Conservation (phyloP, 768 basidiomycete species). For the Rhodocollybia butyracea region DNA sequence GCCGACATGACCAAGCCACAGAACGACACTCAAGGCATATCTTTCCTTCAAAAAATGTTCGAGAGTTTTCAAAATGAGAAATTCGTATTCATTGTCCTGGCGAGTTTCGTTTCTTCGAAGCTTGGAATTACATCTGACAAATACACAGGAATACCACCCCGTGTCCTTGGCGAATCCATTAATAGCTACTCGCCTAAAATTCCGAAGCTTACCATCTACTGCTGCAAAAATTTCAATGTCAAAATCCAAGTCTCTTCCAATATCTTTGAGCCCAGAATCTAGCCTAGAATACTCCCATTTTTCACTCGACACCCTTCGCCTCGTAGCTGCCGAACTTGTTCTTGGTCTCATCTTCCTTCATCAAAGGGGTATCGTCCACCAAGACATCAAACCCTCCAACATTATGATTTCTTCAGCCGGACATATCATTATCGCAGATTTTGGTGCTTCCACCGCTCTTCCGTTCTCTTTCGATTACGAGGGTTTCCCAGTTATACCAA, state of each 20-base stretch:
- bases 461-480: slow-evolving; percentile 5
- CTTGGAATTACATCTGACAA: not conserved
- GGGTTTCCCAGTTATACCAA: slow-evolving; percentile 2
- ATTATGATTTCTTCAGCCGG: slow-evolving; percentile 50
- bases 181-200: slow-evolving; percentile 23
- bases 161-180: slow-evolving; percentile 25
- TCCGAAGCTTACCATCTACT: slow-evolving; percentile 4
- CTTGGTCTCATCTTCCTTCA: slow-evolving; percentile 43
- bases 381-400: slow-evolving; percentile 68
- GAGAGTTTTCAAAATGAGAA: slow-evolving; percentile 20
- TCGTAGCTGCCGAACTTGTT: slow-evolving; percentile 29
- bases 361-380: slow-evolving; percentile 61
- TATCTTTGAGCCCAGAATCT: not conserved
- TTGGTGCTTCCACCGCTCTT: slow-evolving; percentile 46
- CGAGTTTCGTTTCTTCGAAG: slow-evolving; percentile 5
- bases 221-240: slow-evolving; percentile 6
- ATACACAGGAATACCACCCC: slow-evolving; percentile 28
- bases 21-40: slow-evolving; percentile 9
- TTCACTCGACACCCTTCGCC: slow-evolving; percentile 18
- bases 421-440: slow-evolving; percentile 57
- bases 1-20: slow-evolving; percentile 7
- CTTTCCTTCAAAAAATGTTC: slow-evolving; percentile 22
- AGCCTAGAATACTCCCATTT: not conserved
- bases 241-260: slow-evolving; percentile 2
- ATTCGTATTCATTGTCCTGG: slow-evolving; percentile 23